Evolutionary conservation across 257 asterid species (phyloP).

Genomic region (Mentha longifolia): DNA sequence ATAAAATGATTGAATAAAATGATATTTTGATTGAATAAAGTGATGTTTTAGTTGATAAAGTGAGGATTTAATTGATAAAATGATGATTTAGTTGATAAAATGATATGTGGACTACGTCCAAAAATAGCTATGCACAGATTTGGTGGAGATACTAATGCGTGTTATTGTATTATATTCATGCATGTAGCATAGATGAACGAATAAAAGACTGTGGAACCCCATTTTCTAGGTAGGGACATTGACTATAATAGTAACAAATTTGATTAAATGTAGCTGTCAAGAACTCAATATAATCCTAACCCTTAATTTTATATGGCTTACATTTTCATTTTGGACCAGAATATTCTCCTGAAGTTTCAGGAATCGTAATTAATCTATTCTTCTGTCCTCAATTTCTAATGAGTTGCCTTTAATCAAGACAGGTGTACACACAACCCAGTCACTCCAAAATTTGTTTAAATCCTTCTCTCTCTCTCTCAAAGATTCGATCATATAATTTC

Average conservation of each 20-base stretch:
- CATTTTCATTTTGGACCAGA: not conserved
- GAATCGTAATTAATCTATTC: constrained; percentile 16
- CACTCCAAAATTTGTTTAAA: not conserved
- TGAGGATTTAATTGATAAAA: too few relatives aligned
- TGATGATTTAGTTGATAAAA: too few relatives aligned
- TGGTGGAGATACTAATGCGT: too few relatives aligned
- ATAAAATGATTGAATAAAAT: too few relatives aligned
- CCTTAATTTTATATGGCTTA: not conserved
- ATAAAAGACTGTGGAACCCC: constrained; percentile 35
- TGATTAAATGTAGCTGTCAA: constrained; percentile 13
- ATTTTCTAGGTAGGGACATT: constrained; percentile 11
- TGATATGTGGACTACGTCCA: too few relatives aligned
- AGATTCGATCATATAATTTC: not conserved
- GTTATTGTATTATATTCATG: not conserved
- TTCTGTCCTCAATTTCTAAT: not conserved
- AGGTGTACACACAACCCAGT: not conserved
- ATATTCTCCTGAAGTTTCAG: constrained; percentile 28
- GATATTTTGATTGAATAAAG: too few relatives aligned
- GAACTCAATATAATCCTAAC: not conserved
- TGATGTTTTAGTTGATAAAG: too few relatives aligned
- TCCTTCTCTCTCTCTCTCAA: too few relatives aligned
- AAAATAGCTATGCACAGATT: too few relatives aligned
- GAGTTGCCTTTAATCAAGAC: not conserved
- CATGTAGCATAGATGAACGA: not conserved
- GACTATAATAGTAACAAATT: constrained; percentile 33